phyloP scores from a whole-genome alignment of 129 eudicot genomes.

The Helianthus annuus region DNA sequence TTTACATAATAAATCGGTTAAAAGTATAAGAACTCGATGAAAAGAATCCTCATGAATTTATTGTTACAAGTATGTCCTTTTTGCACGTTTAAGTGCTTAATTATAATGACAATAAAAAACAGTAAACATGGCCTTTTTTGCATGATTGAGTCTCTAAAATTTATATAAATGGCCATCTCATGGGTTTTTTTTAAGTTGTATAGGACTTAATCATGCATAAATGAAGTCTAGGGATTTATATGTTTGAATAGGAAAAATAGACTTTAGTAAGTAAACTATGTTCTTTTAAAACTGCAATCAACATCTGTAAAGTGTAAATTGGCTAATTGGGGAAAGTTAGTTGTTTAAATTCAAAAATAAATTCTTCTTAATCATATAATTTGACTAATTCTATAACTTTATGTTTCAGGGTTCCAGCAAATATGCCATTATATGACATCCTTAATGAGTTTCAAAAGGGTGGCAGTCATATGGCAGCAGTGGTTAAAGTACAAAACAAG shows the following conservation, averaged over 20 bases:
- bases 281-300: no score
- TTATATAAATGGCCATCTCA: not conserved
- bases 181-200: not conserved
- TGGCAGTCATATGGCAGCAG: slow-evolving; percentile 99
- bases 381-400: slow-evolving; percentile 7
- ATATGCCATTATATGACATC: slow-evolving; percentile 96
- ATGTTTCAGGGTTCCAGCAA: slow-evolving; percentile 74
- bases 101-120: no score
- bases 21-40: not conserved
- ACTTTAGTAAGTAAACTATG: no score
- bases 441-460: slow-evolving; percentile 97
- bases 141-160: not conserved
- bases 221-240: not conserved
- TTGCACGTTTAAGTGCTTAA: no score
- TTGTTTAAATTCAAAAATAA: not conserved
- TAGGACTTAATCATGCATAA: not conserved
- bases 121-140: not conserved
- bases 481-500: slow-evolving; percentile 64
- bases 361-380: not conserved
- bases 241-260: no score
- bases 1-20: not conserved
- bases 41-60: not conserved
- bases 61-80: not conserved
- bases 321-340: no score
- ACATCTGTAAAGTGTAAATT: no score